A percentile compares a stretch with the other conserved stretches of the same genome.
These are phyloP conservation scores for Alternaria tenuissima DNA, from an alignment of 2,329 filamentous ascomycete species.

Conservation along the genomic window DNA sequence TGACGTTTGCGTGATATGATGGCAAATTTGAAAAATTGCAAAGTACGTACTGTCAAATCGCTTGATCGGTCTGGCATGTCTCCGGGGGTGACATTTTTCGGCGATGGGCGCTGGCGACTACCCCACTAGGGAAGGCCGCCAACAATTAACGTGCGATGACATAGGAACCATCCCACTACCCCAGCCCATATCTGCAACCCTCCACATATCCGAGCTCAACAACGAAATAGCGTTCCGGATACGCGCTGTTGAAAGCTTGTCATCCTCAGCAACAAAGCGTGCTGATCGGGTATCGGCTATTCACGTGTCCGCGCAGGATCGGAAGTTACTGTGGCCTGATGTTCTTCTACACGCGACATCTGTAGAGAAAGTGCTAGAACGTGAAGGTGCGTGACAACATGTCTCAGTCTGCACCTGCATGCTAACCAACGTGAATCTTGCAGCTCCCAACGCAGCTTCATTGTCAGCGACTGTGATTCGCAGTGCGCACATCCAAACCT, in stretches of 20 bases:
- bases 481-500: constrained; percentile 16
- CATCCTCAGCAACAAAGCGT: constrained; percentile 16
- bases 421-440: background rate
- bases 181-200: constrained; percentile 23
- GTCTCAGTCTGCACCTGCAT: background rate
- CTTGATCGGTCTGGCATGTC: background rate
- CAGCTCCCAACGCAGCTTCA: constrained; percentile 1
- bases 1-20: background rate
- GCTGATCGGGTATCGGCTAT: constrained; percentile 31
- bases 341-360: constrained; percentile 19
- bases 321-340: constrained; percentile 24
- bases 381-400: constrained; percentile 16
- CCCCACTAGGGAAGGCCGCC: constrained; percentile 23
- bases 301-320: constrained; percentile 1
- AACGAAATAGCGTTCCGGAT: constrained; percentile 43
- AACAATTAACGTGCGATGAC: constrained; percentile 33
- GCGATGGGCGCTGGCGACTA: constrained; percentile 3
- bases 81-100: background rate
- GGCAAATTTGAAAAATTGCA: background rate
- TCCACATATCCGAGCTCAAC: constrained; percentile 46
- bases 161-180: constrained; percentile 23
- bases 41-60: background rate
- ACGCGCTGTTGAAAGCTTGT: constrained; percentile 22
- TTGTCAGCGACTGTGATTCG: constrained; percentile 15
- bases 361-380: constrained; percentile 13